Evolutionary conservation across 164 flowering plant genomes (phyloP), one percentile per base, ranked within the genome.

Genomic region (Dillenia turbinata): DNA sequence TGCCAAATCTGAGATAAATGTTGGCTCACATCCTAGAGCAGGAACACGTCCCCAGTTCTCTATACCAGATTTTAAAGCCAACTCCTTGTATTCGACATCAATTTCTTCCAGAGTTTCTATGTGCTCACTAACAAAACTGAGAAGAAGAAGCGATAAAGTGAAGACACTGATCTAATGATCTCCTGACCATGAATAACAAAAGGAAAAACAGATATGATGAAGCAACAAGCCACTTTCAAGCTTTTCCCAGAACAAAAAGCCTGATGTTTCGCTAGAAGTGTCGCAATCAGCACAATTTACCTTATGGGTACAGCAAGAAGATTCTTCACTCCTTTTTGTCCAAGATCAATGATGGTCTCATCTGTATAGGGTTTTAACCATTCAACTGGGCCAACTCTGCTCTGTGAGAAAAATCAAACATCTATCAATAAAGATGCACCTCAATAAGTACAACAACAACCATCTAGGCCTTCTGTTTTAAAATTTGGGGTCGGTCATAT

Each of bases 311-410:
- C 96, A 74, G 99, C 97, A 68, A 94, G 81, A 71, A 94, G 82
- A 66, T 83, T 83, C 72, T 91, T 85, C 3, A 87, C 88, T 52
- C 99, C 97, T 70, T 79, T 94, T 58, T 79, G 59, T 15, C 97
- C 98, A 14, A 94, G 90, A 61, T 89, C 95, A 73, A 84, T 63
- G 54, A 94, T 91, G 58, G 93, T 89, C 60, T 89, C 96, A 80
- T 94, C 99, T 22, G 99, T 94, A 61, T 94, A 94, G 46, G 97
- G 99, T 73, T 86, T 94, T 78, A 94, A 74, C 99, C 97, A 94
- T 73, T 94, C 96, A 53, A 94, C 97, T 15, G 96, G 99, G 46
- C 99, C 99, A 64, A 94, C 99, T 77, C 97, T 82, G 73, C 99
- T 94, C 99, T 94, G 87, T 15, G 74, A 57, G 56, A 67, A 64